A percentile compares a stretch with the other conserved stretches of the same genome.
Conservation (phyloP, 1,284 basidiomycete species). For the Chondrostereum purpureum region DNA sequence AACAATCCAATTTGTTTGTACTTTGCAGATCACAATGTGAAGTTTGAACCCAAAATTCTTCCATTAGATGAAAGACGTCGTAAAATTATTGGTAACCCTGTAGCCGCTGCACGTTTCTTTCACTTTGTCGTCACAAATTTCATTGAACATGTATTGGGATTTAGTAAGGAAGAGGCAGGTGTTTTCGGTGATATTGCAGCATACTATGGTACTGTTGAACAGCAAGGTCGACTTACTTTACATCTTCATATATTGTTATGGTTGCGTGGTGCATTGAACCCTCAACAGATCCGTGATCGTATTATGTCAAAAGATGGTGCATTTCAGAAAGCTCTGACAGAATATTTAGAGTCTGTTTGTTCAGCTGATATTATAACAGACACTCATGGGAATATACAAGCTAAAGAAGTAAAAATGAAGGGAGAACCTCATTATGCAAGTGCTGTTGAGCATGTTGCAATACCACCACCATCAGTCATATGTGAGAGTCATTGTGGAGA, state of each 20-base stretch:
- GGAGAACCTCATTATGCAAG: not conserved
- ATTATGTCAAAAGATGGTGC: conserved; percentile 16
- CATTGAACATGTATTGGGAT: too few species aligned
- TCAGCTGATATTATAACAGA: conserved; percentile 7
- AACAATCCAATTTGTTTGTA: conserved; percentile 23
- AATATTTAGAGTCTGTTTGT: conserved; percentile 16
- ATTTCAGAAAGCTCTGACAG: conserved; percentile 17
- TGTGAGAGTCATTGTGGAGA: conserved; percentile 5
- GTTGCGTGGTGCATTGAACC: conserved; percentile 18
- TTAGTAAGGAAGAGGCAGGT: conserved; percentile 17
- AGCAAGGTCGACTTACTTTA: conserved; percentile 28
- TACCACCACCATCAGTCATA: conserved; percentile 3
- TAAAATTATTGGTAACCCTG: too few species aligned
- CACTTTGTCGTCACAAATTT: conserved; percentile 10
- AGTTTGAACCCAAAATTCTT: not conserved
- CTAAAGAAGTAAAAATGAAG: not conserved
- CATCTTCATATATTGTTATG: conserved; percentile 27
- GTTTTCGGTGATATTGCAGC: conserved; percentile 24
- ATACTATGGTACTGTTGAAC: conserved; percentile 23
- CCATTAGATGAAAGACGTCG: conserved; percentile 6
- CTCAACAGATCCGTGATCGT: conserved; percentile 22
- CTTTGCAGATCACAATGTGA: conserved; percentile 14
- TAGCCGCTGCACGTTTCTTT: conserved; percentile 14
- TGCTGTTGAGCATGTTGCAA: conserved; percentile 4
- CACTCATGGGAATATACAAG: not conserved